phyloP scores from a whole-genome alignment of 176 grass and related monocot species.

The Bonia amplexicaulis region DNA sequence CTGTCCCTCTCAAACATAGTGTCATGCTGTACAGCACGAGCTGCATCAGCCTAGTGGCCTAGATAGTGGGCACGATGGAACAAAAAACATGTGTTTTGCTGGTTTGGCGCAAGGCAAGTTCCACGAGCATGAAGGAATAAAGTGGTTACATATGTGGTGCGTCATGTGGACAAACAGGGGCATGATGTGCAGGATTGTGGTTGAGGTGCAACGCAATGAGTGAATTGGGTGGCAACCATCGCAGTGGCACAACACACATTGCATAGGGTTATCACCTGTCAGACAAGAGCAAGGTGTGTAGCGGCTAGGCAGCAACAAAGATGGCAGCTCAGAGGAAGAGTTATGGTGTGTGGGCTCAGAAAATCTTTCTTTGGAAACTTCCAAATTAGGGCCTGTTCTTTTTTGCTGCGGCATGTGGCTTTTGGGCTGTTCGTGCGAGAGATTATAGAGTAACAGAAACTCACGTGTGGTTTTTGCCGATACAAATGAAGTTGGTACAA shows the following conservation, averaged over 20 bases:
- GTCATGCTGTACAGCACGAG: not conserved
- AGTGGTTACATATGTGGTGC: not conserved
- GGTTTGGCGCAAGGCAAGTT: not conserved
- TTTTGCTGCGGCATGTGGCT: too few species aligned
- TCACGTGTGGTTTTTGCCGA: too few species aligned
- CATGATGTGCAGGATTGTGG: not conserved
- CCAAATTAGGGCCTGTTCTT: too few species aligned
- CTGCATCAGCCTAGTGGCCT: not conserved
- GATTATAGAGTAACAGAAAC: too few species aligned
- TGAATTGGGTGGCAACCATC: not conserved
- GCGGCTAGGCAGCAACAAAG: not conserved
- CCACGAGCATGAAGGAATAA: not conserved
- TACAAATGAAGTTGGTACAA: too few species aligned
- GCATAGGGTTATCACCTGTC: too few species aligned
- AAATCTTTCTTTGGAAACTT: not conserved
- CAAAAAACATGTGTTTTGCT: not conserved
- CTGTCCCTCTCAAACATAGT: not conserved
- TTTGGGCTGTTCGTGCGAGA: too few species aligned
- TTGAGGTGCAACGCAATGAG: not conserved
- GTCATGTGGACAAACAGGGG: not conserved
- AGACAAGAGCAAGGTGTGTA: not conserved
- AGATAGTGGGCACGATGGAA: not conserved
- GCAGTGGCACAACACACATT: not conserved
- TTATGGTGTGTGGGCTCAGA: not conserved
- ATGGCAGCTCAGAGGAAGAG: not conserved